Percentiles rank a stretch among this genome's conserved stretches.
These are phyloP conservation scores for Metschnikowia corniflorae DNA, from an alignment of 805 yeast genomes.

Conservation along the genomic window DNA sequence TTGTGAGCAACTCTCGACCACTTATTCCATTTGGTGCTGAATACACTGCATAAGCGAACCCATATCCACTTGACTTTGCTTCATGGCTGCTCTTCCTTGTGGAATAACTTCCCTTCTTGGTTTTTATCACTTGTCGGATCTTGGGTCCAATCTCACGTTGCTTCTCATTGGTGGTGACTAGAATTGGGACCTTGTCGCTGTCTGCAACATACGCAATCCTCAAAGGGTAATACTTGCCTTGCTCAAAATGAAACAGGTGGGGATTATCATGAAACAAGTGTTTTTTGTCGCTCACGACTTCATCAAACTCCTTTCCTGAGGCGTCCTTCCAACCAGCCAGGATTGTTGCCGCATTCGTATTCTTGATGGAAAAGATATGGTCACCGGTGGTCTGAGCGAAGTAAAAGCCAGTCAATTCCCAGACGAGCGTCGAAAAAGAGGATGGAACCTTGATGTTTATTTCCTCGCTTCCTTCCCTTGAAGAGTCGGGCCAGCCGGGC, in stretches of 20 bases:
- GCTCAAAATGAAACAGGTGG: not conserved
- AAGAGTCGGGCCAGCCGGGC: not conserved
- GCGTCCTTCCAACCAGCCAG: not conserved
- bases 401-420: not conserved
- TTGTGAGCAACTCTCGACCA: too few relatives aligned
- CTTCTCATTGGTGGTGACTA: too few relatives aligned
- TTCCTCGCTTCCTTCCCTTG: not conserved
- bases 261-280: not conserved
- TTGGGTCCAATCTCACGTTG: too few relatives aligned
- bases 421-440: not conserved
- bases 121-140: too few relatives aligned
- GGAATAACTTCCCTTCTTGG: too few relatives aligned
- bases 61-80: too few relatives aligned
- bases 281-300: not conserved
- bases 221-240: not conserved
- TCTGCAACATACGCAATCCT: not conserved
- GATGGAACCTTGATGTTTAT: not conserved
- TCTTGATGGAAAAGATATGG: not conserved
- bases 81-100: too few relatives aligned
- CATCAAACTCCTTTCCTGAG: not conserved
- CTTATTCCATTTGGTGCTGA: too few relatives aligned
- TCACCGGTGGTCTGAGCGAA: not conserved
- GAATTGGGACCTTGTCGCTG: not conserved
- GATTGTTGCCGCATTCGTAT: not conserved
- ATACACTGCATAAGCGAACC: too few relatives aligned